These are phyloP conservation scores for Gossypium bickii DNA, from an alignment of 345 rosid species.

Conservation along the genomic window DNA sequence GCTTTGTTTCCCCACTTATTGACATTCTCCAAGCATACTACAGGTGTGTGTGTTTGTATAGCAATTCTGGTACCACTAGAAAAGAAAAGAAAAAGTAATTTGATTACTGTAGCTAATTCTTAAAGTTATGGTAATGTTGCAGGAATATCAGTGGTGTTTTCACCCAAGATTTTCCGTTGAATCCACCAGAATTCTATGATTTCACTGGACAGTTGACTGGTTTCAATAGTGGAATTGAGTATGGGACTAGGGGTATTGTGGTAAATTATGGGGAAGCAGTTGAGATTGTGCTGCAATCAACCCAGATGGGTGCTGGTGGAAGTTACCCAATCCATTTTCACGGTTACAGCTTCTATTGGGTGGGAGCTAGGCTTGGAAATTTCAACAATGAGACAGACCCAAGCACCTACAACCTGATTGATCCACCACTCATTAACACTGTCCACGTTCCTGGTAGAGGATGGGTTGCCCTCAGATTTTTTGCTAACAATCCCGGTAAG, in stretches of 20 bases:
- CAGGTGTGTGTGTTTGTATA: neutral
- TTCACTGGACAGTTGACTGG: neutral
- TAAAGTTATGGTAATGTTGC: neutral
- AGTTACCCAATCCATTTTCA: slow-evolving; percentile 38
- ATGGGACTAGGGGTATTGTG: slow-evolving; percentile 12
- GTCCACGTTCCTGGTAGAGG: slow-evolving; percentile 17
- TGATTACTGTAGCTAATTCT: neutral
- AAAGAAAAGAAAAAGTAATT: neutral
- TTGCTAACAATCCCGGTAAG: slow-evolving; percentile 23
- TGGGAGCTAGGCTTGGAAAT: slow-evolving; percentile 23
- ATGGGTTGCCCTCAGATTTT: slow-evolving; percentile 26
- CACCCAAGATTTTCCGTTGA: slow-evolving; percentile 13
- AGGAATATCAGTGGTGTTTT: slow-evolving; percentile 8
- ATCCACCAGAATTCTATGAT: slow-evolving; percentile 13
- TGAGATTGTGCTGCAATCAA: slow-evolving; percentile 28
- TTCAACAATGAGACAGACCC: slow-evolving; percentile 22
- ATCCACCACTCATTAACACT: slow-evolving; percentile 28
- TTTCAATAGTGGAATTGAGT: no score
- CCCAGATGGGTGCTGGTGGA: slow-evolving; percentile 10
- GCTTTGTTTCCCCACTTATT: neutral
- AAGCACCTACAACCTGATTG: slow-evolving; percentile 21
- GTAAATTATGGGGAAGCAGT: slow-evolving; percentile 24
- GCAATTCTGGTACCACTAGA: neutral
- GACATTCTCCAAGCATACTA: slow-evolving; percentile 18
- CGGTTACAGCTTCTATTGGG: slow-evolving; percentile 32